phyloP scores from a whole-genome alignment of 2,329 filamentous ascomycete genomes.

The Colletotrichum musae region DNA sequence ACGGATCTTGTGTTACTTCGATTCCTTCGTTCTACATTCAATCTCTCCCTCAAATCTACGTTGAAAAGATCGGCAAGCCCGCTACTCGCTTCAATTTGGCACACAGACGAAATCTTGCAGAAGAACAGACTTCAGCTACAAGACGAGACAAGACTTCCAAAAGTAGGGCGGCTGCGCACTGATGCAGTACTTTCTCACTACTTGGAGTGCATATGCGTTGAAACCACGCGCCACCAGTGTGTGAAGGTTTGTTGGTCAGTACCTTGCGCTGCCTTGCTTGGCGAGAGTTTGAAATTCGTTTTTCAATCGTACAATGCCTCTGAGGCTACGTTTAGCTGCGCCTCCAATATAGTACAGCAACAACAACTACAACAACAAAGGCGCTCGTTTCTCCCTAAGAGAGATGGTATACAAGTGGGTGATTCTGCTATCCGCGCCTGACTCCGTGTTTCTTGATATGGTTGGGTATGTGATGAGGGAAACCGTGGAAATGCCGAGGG shows the following conservation, averaged over 20 bases:
- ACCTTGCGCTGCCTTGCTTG: slow-evolving; percentile 15
- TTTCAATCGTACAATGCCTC: slow-evolving; percentile 36
- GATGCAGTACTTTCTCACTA: not conserved
- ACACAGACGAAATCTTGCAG: slow-evolving; percentile 15
- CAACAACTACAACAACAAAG: slow-evolving; percentile 8
- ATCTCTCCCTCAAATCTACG: not conserved
- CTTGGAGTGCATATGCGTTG: slow-evolving; percentile 6
- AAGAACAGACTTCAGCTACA: slow-evolving; percentile 28
- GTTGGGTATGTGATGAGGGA: slow-evolving; percentile 21
- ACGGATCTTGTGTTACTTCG: not conserved
- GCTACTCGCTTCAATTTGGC: slow-evolving; percentile 17
- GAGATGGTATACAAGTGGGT: slow-evolving; percentile 39
- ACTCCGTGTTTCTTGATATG: slow-evolving; percentile 26
- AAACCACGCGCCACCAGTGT: slow-evolving; percentile 30
- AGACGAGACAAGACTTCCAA: slow-evolving; percentile 3
- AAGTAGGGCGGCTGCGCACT: slow-evolving; percentile 8
- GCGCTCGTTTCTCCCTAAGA: slow-evolving; percentile 14
- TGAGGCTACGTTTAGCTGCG: slow-evolving; percentile 14
- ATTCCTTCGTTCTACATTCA: slow-evolving; percentile 4
- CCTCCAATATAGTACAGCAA: slow-evolving; percentile 31
- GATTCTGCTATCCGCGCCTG: slow-evolving; percentile 27
- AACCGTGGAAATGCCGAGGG: slow-evolving; percentile 18
- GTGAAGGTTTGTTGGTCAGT: not conserved
- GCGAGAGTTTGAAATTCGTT: slow-evolving; percentile 18
- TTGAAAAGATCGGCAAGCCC: slow-evolving; percentile 12